A percentile compares a stretch with the other conserved stretches of the same genome.
phyloP scores from a whole-genome alignment of 2,329 filamentous ascomycete genomes.

The Botrytis cinerea region DNA sequence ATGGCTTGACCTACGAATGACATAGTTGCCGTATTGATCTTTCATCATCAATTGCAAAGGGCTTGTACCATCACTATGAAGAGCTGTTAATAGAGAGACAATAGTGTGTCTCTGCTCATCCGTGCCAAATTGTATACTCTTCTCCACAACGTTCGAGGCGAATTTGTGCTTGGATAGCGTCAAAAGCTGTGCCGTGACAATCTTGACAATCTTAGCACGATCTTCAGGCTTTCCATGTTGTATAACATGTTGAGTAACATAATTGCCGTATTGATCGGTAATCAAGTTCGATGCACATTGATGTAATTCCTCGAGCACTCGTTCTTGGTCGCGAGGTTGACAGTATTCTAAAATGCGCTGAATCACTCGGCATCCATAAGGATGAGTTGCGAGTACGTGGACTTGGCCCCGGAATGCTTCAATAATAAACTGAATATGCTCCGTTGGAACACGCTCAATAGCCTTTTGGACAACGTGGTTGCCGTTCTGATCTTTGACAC shows the following conservation, averaged over 20 bases:
- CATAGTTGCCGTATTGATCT: constrained; percentile 94
- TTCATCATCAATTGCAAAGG: constrained; percentile 78
- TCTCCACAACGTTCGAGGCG: constrained; percentile 96
- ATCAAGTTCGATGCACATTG: constrained; percentile 71
- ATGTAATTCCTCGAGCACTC: constrained; percentile 78
- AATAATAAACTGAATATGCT: constrained; percentile 84
- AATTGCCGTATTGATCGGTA: constrained; percentile 90
- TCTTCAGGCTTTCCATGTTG: constrained; percentile 74
- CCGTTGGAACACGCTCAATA: constrained; percentile 75
- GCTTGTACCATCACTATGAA: constrained; percentile 64
- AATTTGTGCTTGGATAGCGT: constrained; percentile 90
- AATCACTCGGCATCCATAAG: constrained; percentile 89
- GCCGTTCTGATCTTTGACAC: constrained; percentile 85
- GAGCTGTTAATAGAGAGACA: constrained; percentile 60
- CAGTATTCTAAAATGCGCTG: constrained; percentile 89
- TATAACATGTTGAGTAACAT: constrained; percentile 92
- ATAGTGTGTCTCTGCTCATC: constrained; percentile 70
- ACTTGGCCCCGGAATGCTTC: constrained; percentile 76
- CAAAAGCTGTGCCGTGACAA: constrained; percentile 72
- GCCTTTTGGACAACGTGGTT: constrained; percentile 97
- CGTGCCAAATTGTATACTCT: constrained; percentile 75
- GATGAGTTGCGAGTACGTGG: constrained; percentile 71
- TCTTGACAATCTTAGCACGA: constrained; percentile 67
- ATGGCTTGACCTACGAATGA: constrained; percentile 74
- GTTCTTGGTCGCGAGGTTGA: constrained; percentile 66